Evolutionary conservation across 2,329 filamentous ascomycete genomes (phyloP).

Genomic region (Thelonectria olida): DNA sequence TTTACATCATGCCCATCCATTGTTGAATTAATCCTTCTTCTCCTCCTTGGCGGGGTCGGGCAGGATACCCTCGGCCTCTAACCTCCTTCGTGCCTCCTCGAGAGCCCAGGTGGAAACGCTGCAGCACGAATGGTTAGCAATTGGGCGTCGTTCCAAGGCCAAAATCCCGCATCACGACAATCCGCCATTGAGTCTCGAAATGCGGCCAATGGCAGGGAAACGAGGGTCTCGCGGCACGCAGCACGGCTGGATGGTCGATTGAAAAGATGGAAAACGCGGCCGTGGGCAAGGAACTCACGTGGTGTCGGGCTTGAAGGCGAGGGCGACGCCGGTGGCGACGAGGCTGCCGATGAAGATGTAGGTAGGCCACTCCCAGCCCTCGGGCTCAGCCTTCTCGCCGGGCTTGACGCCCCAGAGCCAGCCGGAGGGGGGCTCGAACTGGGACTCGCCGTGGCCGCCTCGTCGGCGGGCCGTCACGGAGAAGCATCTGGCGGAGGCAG

Average conservation of each 20-base stretch:
- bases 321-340: constrained; percentile 77
- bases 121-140: constrained; percentile 41
- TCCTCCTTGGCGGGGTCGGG: constrained; percentile 75
- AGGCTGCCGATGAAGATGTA: constrained; percentile 86
- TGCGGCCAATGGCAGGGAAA: constrained; percentile 3
- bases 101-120: constrained; percentile 99
- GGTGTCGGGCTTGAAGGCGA: constrained; percentile 98
- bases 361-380: constrained; percentile 93
- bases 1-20: constrained; percentile 22
- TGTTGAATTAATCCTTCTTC: constrained; percentile 57
- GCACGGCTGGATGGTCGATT: neutral
- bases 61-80: constrained; percentile 95
- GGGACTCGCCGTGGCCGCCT: constrained; percentile 65
- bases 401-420: constrained; percentile 96
- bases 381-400: constrained; percentile 93
- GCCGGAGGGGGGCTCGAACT: constrained; percentile 89
- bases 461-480: constrained; percentile 54
- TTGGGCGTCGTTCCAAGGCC: neutral
- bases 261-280: constrained; percentile 11
- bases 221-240: neutral
- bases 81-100: constrained; percentile 92
- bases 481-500: constrained; percentile 50
- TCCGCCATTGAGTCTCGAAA: constrained; percentile 15
- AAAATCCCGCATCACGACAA: constrained; percentile 37
- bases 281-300: constrained; percentile 76